Base-by-base conservation (phyloP, 2,329 filamentous ascomycete species). In the Didymellaceae sp. region DNA sequence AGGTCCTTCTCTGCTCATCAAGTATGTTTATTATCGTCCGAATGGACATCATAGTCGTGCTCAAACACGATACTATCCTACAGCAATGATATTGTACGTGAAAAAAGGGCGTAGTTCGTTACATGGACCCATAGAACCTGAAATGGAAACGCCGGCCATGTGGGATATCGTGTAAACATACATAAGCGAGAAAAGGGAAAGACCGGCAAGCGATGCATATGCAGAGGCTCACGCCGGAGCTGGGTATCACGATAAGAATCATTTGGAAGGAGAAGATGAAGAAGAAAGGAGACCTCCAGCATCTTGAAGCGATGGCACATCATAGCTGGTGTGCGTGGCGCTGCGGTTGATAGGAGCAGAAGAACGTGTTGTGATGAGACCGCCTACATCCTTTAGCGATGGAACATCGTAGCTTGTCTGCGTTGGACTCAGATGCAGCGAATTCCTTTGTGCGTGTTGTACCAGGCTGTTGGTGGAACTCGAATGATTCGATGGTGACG, bases 241-340 rank as follows among this genome's bases (percentile, higher is more conserved):
- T 47, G 68, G 70, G 68, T 73, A 73, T 73, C 68, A 71, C 54
- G 52, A 54, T 54, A 32, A 53, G 30, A 52, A 51, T 55, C 44
- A 47, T 55, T 54, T 55, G 28, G 46, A 61, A 57, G 30, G 37
- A 17, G 47, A 25, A 31, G 53, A 49, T 25, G 38, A 47, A 5
- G 42, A 57, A 30, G 62, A 63, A 45, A 72, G 66, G 7, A 73
- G 61, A 33, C 66, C 68, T 30, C 68, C 69, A 5, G 66, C 61
- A 33, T 73, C 69, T 51, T 69, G 64, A 44, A 72, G 42, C 3
- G 62, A 65, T 9, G 67, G 65, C 10, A 61, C 47, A 16, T 65
- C 55, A 25, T 61, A 54, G 48, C 58, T 63, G 31, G 52, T 59
- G 21, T 64, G 54, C 13, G 66, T 67, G 18, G 57, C 24, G 32